A percentile compares a stretch with the other conserved stretches of the same genome.
Evolutionary conservation across 352 stramenopile species (phyloP).

Genomic region (Phytophthora pseudosyringae): DNA sequence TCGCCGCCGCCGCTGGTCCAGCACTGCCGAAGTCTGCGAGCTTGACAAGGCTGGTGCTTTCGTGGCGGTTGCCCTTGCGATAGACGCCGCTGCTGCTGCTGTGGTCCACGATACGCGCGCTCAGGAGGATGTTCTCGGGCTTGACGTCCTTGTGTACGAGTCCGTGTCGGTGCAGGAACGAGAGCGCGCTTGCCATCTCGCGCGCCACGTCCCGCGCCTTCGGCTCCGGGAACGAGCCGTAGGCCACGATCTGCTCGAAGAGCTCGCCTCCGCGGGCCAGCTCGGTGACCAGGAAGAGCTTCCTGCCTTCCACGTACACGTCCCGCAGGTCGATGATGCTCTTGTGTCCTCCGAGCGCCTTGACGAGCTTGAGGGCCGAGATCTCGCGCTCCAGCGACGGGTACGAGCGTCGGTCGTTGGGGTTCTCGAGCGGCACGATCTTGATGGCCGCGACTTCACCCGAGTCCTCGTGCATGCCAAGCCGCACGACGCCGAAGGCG

Average conservation of each 20-base stretch:
- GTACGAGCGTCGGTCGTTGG: slow-evolving; percentile 48
- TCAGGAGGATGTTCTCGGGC: slow-evolving; percentile 83
- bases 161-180: slow-evolving; percentile 72
- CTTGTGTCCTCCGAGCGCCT: slow-evolving; percentile 76
- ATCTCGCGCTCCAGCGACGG: slow-evolving; percentile 73
- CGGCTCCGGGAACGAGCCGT: slow-evolving; percentile 65
- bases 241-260: slow-evolving; percentile 88
- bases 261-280: slow-evolving; percentile 88
- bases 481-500: slow-evolving; percentile 72
- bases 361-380: slow-evolving; percentile 71
- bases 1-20: slow-evolving; percentile 45
- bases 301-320: slow-evolving; percentile 78
- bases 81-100: slow-evolving; percentile 17
- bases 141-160: slow-evolving; percentile 88
- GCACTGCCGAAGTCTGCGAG: slow-evolving; percentile 85
- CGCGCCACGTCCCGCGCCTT: slow-evolving; percentile 52
- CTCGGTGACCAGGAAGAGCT: slow-evolving; percentile 90
- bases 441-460: slow-evolving; percentile 80
- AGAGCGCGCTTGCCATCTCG: slow-evolving; percentile 69
- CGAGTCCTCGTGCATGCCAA: slow-evolving; percentile 72
- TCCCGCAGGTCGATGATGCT: slow-evolving; percentile 89
- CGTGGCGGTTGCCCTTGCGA: slow-evolving; percentile 17
- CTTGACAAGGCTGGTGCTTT: slow-evolving; percentile 57
- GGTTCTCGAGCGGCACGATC: slow-evolving; percentile 51
- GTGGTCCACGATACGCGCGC: slow-evolving; percentile 35